Evolutionary conservation across 495 filamentous ascomycete species (phyloP).

Genomic region (Daldinia concentrica): DNA sequence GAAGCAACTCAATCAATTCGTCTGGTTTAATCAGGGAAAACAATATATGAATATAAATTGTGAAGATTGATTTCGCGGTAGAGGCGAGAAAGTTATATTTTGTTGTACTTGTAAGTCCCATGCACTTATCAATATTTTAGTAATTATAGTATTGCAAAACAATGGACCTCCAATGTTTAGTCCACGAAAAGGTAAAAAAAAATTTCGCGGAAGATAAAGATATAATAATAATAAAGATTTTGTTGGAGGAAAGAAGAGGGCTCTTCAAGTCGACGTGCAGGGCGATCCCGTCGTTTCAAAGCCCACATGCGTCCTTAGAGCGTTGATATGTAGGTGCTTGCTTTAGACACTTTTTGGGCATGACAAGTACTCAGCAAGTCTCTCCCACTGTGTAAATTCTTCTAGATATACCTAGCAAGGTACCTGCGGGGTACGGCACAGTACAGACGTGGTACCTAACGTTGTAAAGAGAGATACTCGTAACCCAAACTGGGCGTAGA

Average conservation of each 20-base stretch:
- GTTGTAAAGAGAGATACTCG: conserved; percentile 5
- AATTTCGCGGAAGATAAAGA: neutral
- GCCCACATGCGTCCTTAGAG: conserved; percentile 19
- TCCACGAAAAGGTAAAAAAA: neutral
- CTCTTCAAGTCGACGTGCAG: conserved; percentile 32
- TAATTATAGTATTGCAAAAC: neutral
- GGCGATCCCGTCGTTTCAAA: conserved; percentile 39
- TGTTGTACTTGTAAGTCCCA: neutral
- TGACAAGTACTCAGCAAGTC: neutral
- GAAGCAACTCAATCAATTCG: conserved; percentile 38
- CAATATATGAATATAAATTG: conserved; percentile 34
- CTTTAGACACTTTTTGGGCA: neutral
- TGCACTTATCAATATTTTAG: neutral
- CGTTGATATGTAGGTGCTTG: neutral
- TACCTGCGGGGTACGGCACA: conserved; percentile 21
- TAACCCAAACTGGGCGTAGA: conserved; percentile 19
- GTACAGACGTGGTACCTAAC: neutral
- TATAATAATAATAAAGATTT: conserved; percentile 1
- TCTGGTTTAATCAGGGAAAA: conserved; percentile 31
- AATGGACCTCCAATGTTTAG: neutral
- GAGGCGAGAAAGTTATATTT: neutral
- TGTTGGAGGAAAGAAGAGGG: conserved; percentile 15
- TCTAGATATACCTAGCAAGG: neutral
- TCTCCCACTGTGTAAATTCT: neutral
- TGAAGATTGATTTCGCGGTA: conserved; percentile 18